phyloP scores from a whole-genome alignment of 2,329 filamentous ascomycete species.

The Cladosporium cucumerinum region DNA sequence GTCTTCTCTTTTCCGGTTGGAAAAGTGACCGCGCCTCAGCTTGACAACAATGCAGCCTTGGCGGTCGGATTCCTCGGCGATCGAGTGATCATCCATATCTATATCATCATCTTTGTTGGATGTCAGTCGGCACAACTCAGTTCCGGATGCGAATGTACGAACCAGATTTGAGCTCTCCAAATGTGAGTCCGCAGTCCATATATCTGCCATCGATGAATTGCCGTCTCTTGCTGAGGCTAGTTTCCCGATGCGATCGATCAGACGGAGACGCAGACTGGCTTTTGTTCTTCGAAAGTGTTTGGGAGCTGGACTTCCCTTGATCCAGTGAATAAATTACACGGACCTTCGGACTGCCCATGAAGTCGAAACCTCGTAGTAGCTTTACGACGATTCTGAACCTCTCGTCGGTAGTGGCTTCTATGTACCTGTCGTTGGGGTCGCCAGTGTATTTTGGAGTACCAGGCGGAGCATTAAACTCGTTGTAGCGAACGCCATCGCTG shows the following conservation, averaged over 20 bases:
- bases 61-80: not conserved
- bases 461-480: not conserved
- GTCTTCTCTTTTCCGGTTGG: not conserved
- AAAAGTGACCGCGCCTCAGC: not conserved
- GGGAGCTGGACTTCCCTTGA: not conserved
- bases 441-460: not conserved
- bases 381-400: not conserved
- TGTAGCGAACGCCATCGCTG: not conserved
- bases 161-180: not conserved
- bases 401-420: not conserved
- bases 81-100: not conserved
- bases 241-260: not conserved
- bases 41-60: not conserved
- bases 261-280: not conserved
- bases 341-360: not conserved
- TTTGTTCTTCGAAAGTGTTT: not conserved
- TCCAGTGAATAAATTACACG: not conserved
- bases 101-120: not conserved
- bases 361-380: not conserved
- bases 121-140: not conserved
- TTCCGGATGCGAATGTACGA: not conserved
- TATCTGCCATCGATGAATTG: not conserved
- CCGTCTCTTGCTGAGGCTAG: not conserved
- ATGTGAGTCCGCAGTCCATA: not conserved
- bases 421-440: not conserved